phyloP scores from a whole-genome alignment of 1,139 yeast species.

The Hanseniaspora sp. region DNA sequence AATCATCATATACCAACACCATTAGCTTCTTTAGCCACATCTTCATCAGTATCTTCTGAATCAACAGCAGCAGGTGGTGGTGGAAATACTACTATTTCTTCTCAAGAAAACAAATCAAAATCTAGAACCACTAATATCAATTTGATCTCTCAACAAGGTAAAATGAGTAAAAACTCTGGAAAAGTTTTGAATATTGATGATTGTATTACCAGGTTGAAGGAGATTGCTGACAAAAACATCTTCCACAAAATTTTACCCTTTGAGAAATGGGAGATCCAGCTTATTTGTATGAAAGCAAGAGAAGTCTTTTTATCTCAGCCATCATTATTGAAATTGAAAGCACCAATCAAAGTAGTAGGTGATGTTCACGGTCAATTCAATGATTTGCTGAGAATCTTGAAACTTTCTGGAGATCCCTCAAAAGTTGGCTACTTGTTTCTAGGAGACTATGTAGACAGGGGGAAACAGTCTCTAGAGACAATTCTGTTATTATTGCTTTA shows the following conservation, averaged over 20 bases:
- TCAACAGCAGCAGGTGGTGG: neutral
- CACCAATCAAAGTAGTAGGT: slow-evolving; percentile 80
- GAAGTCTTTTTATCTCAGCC: slow-evolving; percentile 69
- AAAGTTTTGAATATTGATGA: slow-evolving; percentile 25
- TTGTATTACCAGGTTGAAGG: slow-evolving; percentile 26
- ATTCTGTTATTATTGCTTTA: slow-evolving; percentile 58
- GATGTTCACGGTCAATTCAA: slow-evolving; percentile 79
- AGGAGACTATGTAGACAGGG: slow-evolving; percentile 83
- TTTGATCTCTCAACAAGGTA: slow-evolving; percentile 3
- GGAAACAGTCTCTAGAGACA: slow-evolving; percentile 73
- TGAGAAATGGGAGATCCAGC: slow-evolving; percentile 46
- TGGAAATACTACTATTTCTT: no score
- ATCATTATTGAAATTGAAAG: slow-evolving; percentile 58
- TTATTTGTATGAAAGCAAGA: slow-evolving; percentile 56
- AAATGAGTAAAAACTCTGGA: slow-evolving; percentile 19
- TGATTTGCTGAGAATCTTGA: slow-evolving; percentile 63
- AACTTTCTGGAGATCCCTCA: slow-evolving; percentile 72
- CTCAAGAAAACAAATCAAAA: neutral
- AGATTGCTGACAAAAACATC: slow-evolving; percentile 25
- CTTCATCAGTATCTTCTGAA: slow-evolving; percentile 18
- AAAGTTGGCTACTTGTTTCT: slow-evolving; percentile 64
- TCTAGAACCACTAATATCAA: neutral
- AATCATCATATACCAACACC: slow-evolving; percentile 12
- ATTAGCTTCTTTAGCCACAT: slow-evolving; percentile 7
- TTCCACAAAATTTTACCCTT: slow-evolving; percentile 30